These are phyloP conservation scores for Angophora floribunda DNA, from an alignment of 345 rosid genomes.

Conservation along the genomic window DNA sequence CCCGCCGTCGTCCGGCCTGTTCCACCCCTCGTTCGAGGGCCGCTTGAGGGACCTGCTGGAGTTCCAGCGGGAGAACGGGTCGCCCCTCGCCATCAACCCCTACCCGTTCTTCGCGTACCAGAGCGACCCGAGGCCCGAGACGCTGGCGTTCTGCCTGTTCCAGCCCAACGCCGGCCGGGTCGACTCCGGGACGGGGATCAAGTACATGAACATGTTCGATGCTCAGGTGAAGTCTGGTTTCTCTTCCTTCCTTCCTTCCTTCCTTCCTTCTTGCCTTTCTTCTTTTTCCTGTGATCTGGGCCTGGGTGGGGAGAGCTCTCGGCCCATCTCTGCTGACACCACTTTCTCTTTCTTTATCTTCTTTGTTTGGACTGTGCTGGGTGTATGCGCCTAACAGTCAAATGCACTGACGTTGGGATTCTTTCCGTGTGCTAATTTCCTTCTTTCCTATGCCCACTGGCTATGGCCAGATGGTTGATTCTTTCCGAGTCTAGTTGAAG, in stretches of 20 bases:
- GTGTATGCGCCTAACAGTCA: background rate
- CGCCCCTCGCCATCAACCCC: conserved; percentile 81
- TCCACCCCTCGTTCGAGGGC: conserved; percentile 41
- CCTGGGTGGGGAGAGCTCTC: background rate
- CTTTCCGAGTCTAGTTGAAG: background rate
- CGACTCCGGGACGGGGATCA: conserved; percentile 63
- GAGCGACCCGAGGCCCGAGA: conserved; percentile 83
- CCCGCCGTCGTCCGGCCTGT: conserved; percentile 81
- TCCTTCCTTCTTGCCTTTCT: background rate
- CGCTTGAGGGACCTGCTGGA: conserved; percentile 51
- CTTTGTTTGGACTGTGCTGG: background rate
- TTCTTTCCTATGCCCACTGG: background rate
- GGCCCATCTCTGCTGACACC: background rate
- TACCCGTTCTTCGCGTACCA: conserved; percentile 91
- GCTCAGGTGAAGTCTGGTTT: conserved; percentile 58
- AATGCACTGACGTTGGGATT: background rate
- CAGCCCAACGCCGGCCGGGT: conserved; percentile 90
- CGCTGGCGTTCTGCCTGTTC: conserved; percentile 74
- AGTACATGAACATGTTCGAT: conserved; percentile 95
- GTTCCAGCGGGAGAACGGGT: conserved; percentile 59
- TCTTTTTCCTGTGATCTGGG: background rate
- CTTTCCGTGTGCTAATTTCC: background rate
- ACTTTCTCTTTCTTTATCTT: background rate
- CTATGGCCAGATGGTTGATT: background rate
- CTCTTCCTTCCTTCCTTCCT: background rate